Evolutionary conservation across 495 filamentous ascomycete genomes (phyloP), one percentile per base, ranked within the genome.

Genomic region (Lepidopterella palustris): DNA sequence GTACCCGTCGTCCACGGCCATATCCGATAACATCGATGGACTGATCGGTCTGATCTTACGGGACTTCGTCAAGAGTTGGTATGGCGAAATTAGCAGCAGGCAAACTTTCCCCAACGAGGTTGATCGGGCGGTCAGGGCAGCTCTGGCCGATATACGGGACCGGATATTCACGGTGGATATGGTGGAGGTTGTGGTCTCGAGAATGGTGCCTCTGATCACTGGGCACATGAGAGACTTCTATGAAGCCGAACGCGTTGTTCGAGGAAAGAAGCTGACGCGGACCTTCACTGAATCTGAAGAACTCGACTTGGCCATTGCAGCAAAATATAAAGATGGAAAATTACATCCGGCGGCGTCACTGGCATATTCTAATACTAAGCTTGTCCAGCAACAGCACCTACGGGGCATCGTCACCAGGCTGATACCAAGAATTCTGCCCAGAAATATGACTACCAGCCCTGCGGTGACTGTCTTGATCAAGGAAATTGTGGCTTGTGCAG

Each of bases 211-310:
- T 21, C 84, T 96, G 55, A 68, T 99, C 57, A 97, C 93, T n/a
- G 79, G 83, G 4, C 95, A 99, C 71, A 82, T 99, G 59, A 88
- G 83, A 60, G 87, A 95, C 59, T 95, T 95, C 67, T 89, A 90
- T 66, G 83, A 95, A 47, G 95, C 95, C 9, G 95, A 99, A 75
- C 83, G 87, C 49, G 80, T 82, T 20, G 86, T 99, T 5, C 82
- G 93, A 60, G 95, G 95, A 24, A 87, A 85, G 64, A 85, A 95
- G 70, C 74, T 98, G 60, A 90, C 87, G 61, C 84, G 88, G 32
- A 90, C 86, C 70, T 84, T 99, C 28, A 99, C 95, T 9, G 95
- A 99, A 72, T 95, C 91, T 1, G 92, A 96, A 64, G 95, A 97
- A 76, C 77, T 99, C 59, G 88, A 97, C 73, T 77, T 95, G 62